phyloP scores from a whole-genome alignment of 371 early-diverging fungal genomes.

The Mucor lusitanicus region DNA sequence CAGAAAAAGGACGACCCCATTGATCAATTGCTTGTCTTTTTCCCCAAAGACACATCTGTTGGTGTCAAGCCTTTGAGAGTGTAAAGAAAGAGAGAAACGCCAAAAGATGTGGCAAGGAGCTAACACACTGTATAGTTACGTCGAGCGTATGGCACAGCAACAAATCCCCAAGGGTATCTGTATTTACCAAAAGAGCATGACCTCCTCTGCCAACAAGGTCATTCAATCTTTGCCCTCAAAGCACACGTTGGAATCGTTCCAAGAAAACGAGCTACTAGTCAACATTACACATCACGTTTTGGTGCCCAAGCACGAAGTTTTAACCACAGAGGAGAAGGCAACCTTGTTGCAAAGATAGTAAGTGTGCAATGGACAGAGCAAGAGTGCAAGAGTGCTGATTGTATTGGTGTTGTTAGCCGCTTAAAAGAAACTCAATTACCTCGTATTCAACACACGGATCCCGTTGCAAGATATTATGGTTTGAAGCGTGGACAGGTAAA shows the following conservation, averaged over 20 bases:
- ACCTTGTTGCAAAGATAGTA: constrained; percentile 92
- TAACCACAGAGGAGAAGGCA: constrained; percentile 90
- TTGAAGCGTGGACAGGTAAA: constrained; percentile 90
- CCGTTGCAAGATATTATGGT: constrained; percentile 97
- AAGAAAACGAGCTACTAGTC: constrained; percentile 94
- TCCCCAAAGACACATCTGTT: constrained; percentile 88
- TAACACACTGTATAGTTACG: no score
- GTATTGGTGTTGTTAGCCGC: constrained; percentile 56
- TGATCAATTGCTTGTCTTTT: constrained; percentile 90
- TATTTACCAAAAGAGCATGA: constrained; percentile 82
- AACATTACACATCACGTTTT: constrained; percentile 98
- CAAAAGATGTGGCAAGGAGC: no score
- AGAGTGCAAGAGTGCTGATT: background rate
- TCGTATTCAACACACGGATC: constrained; percentile 91
- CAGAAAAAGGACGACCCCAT: constrained; percentile 80
- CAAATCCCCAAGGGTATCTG: constrained; percentile 84
- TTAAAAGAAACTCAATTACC: constrained; percentile 97
- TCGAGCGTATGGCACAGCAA: constrained; percentile 84
- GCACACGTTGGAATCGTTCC: constrained; percentile 92
- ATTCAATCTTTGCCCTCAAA: constrained; percentile 69
- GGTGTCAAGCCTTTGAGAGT: constrained; percentile 92
- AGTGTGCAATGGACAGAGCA: constrained; percentile 20
- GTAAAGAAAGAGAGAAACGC: no score
- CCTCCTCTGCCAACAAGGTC: constrained; percentile 89
- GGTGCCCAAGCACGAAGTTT: constrained; percentile 95